phyloP scores from a whole-genome alignment of 257 asterid species.

The Linaria vulgaris region DNA sequence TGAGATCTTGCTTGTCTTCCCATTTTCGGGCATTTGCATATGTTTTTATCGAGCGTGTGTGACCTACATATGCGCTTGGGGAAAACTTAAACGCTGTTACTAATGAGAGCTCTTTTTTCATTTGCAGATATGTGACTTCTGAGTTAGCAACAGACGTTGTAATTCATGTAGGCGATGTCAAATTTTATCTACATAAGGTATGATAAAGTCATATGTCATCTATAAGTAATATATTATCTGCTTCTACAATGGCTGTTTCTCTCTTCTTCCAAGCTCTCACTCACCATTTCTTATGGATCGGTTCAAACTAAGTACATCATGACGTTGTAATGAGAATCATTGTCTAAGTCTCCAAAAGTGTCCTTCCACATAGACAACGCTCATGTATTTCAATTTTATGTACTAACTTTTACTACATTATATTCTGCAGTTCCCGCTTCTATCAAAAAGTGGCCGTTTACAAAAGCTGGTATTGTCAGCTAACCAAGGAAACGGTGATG shows the following conservation, averaged over 20 bases:
- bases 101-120: background rate
- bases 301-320: background rate
- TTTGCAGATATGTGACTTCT: slow-evolving; percentile 76
- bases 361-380: too few relatives aligned
- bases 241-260: background rate
- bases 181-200: slow-evolving; percentile 95
- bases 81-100: background rate
- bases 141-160: slow-evolving; percentile 83
- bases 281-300: too few relatives aligned
- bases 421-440: slow-evolving; percentile 82
- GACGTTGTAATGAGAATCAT: background rate
- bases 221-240: background rate
- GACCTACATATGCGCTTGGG: too few relatives aligned
- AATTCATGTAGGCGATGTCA: slow-evolving; percentile 61
- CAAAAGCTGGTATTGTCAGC: slow-evolving; percentile 69
- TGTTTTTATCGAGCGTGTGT: too few relatives aligned
- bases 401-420: slow-evolving; percentile 27
- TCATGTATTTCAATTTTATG: background rate
- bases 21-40: too few relatives aligned
- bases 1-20: too few relatives aligned
- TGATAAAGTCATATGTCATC: slow-evolving; percentile 8
- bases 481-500: slow-evolving; percentile 57
- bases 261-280: too few relatives aligned
- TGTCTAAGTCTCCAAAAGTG: background rate
- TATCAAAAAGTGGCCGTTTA: slow-evolving; percentile 72